phyloP scores from a whole-genome alignment of 495 filamentous ascomycete species.

The Sphaerosporella brunnea region DNA sequence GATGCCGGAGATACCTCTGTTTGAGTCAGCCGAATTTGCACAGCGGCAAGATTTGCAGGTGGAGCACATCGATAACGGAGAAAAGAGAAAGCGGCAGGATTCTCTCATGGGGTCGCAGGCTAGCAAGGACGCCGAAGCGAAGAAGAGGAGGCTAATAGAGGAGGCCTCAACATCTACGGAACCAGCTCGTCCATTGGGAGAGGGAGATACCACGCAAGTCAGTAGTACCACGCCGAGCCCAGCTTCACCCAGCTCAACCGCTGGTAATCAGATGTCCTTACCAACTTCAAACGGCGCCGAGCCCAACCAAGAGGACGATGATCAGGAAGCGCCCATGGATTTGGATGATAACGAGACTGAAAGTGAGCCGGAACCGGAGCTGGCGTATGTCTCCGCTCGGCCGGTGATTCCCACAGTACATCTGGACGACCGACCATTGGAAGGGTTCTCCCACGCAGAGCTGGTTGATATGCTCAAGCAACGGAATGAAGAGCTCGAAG shows the following conservation, averaged over 20 bases:
- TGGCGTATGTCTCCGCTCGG: not conserved
- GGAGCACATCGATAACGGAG: constrained; percentile 16
- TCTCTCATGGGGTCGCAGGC: not conserved
- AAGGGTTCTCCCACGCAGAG: constrained; percentile 12
- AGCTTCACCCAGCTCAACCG: too few relatives aligned
- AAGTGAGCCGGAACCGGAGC: constrained; percentile 3
- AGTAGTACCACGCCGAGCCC: constrained; percentile 31
- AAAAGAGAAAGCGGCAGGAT: constrained; percentile 16
- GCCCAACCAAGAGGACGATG: constrained; percentile 1
- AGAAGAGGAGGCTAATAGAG: constrained; percentile 8
- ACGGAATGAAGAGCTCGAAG: constrained; percentile 8
- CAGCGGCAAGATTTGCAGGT: constrained; percentile 4
- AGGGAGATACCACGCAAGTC: constrained; percentile 17
- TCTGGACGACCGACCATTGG: too few relatives aligned
- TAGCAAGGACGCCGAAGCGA: constrained; percentile 14
- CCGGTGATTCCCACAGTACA: too few relatives aligned
- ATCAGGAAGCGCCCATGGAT: not conserved
- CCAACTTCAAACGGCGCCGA: constrained; percentile 58
- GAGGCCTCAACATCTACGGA: not conserved
- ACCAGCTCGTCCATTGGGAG: not conserved
- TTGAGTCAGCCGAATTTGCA: constrained; percentile 5
- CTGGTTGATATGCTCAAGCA: constrained; percentile 8
- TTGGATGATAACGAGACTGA: constrained; percentile 4
- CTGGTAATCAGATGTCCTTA: too few relatives aligned
- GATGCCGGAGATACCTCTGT: constrained; percentile 20